A percentile compares a stretch with the other conserved stretches of the same genome.
These are phyloP conservation scores for Lepidium aucheri DNA, from an alignment of 345 rosid species.

Conservation along the genomic window DNA sequence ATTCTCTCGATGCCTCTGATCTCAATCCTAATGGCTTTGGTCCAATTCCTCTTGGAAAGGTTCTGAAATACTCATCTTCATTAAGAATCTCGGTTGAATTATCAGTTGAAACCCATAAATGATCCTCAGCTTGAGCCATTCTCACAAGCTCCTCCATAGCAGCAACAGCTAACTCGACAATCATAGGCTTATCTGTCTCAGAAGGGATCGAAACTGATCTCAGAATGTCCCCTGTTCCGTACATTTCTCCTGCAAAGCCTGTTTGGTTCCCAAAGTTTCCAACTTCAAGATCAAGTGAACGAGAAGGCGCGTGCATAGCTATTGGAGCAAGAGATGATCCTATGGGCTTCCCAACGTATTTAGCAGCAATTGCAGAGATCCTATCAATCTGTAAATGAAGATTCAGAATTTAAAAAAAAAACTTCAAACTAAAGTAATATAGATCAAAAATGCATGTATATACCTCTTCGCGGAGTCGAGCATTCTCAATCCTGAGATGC, in stretches of 20 bases:
- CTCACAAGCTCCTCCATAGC: constrained; percentile 95
- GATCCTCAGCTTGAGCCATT: constrained; percentile 76
- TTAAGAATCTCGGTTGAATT: constrained; percentile 43
- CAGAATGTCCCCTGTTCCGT: constrained; percentile 55
- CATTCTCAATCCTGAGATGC: constrained; percentile 87
- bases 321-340: constrained; percentile 44
- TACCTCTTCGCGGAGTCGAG: constrained; percentile 88
- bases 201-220: constrained; percentile 44
- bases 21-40: constrained; percentile 67
- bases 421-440: not conserved
- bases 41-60: constrained; percentile 81
- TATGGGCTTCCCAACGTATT: constrained; percentile 72
- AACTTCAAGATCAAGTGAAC: constrained; percentile 53
- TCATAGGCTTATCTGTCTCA: constrained; percentile 85
- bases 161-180: constrained; percentile 89
- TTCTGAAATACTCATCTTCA: constrained; percentile 79
- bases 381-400: constrained; percentile 63
- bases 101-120: constrained; percentile 62
- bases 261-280: constrained; percentile 56
- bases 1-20: constrained; percentile 87
- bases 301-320: constrained; percentile 41
- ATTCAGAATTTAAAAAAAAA: not conserved
- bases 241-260: constrained; percentile 72
- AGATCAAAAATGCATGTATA: not conserved
- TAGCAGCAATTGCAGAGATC: constrained; percentile 76